These are phyloP conservation scores for Globisporangium canariense DNA, from an alignment of 352 stramenopile genomes.

Conservation along the genomic window DNA sequence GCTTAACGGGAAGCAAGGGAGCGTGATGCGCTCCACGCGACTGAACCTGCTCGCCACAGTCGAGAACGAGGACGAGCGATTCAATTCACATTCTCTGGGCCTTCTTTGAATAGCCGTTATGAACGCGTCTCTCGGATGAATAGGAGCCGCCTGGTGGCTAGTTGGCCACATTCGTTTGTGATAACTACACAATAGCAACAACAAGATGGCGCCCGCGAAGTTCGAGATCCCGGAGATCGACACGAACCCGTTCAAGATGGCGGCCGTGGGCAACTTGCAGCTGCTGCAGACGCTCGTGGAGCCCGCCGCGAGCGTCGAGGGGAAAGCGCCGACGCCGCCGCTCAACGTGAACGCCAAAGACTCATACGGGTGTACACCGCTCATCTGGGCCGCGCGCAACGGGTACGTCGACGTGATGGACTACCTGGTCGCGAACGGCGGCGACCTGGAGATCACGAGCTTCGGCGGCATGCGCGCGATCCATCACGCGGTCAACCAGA, in stretches of 20 bases:
- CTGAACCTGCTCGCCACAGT: not conserved
- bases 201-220: constrained; percentile 32
- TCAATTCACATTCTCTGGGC: not conserved
- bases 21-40: not conserved
- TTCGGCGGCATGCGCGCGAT: constrained; percentile 81
- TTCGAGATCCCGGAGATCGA: constrained; percentile 77
- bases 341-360: constrained; percentile 83
- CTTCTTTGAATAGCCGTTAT: constrained; percentile 3
- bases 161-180: not conserved
- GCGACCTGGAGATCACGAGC: constrained; percentile 61
- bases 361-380: constrained; percentile 70
- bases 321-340: constrained; percentile 35
- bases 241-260: constrained; percentile 86
- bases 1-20: constrained; percentile 1
- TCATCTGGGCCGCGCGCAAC: constrained; percentile 83
- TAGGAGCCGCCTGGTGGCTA: not conserved
- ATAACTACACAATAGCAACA: not conserved
- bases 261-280: constrained; percentile 69
- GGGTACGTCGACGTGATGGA: constrained; percentile 80
- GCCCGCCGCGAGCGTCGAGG: constrained; percentile 32
- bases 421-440: constrained; percentile 64
- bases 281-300: constrained; percentile 71
- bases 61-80: not conserved
- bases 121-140: not conserved
- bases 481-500: constrained; percentile 86